These are phyloP conservation scores for Metarhizium humberi DNA, from an alignment of 2,329 filamentous ascomycete species.

Conservation along the genomic window DNA sequence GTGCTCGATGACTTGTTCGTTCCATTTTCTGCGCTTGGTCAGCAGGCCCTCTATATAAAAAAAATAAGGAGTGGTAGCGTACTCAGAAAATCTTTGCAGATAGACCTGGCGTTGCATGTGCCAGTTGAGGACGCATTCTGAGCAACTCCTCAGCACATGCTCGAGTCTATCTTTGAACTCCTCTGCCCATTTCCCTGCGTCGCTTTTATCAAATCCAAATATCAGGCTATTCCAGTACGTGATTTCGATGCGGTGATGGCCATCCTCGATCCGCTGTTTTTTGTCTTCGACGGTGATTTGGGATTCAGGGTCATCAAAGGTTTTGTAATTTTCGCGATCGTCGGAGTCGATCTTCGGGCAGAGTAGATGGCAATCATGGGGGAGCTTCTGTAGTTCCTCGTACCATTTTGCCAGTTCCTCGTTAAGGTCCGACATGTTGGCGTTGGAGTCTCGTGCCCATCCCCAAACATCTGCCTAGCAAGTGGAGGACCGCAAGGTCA, in stretches of 20 bases:
- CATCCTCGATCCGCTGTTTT: slow-evolving; percentile 42
- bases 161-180: slow-evolving; percentile 51
- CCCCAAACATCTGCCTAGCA: not conserved
- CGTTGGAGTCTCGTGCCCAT: slow-evolving; percentile 3
- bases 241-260: slow-evolving; percentile 45
- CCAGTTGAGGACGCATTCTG: slow-evolving; percentile 65
- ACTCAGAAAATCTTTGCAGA: slow-evolving; percentile 53
- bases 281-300: slow-evolving; percentile 42
- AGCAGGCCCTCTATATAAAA: slow-evolving; percentile 7
- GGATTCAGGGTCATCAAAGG: slow-evolving; percentile 38
- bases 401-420: slow-evolving; percentile 34
- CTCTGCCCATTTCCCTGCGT: slow-evolving; percentile 48
- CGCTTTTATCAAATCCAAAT: slow-evolving; percentile 54
- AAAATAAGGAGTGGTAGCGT: slow-evolving; percentile 8
- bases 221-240: slow-evolving; percentile 61
- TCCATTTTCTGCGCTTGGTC: slow-evolving; percentile 25
- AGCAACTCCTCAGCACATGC: slow-evolving; percentile 51
- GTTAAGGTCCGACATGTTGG: slow-evolving; percentile 27
- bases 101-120: slow-evolving; percentile 58
- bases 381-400: slow-evolving; percentile 33
- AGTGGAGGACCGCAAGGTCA: not conserved
- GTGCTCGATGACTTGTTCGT: slow-evolving; percentile 40
- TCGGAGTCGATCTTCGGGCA: slow-evolving; percentile 57
- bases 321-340: slow-evolving; percentile 52
- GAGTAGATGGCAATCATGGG: slow-evolving; percentile 50